A percentile compares a stretch with the other conserved stretches of the same genome.
These are phyloP conservation scores for Turritis glabra DNA, from an alignment of 345 rosid species.

Conservation along the genomic window DNA sequence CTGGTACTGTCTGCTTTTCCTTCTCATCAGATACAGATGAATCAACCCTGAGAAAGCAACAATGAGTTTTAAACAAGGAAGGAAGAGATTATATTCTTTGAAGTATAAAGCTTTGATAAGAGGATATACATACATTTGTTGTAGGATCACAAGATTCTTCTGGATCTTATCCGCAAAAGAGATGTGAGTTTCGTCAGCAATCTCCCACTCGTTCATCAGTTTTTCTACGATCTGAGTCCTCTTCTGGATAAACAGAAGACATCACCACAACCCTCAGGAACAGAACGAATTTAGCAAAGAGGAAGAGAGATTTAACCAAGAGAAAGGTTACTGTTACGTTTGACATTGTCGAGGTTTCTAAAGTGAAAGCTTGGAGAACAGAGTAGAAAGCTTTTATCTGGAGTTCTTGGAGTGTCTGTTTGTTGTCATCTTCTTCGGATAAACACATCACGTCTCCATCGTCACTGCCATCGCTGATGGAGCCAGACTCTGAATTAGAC, in stretches of 20 bases:
- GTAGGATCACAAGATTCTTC: background rate
- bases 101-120: conserved; percentile 2
- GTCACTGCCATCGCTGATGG: background rate
- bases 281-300: background rate
- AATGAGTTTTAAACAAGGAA: background rate
- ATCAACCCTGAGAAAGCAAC: background rate
- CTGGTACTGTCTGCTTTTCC: background rate
- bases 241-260: conserved; percentile 7
- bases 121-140: background rate
- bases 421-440: background rate
- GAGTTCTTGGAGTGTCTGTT: background rate
- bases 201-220: conserved; percentile 14
- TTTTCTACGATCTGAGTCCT: background rate
- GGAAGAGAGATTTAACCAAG: background rate
- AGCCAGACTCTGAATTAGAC: background rate
- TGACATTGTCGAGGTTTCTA: background rate
- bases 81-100: background rate
- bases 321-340: conserved; percentile 9
- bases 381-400: conserved; percentile 12
- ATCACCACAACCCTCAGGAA: background rate
- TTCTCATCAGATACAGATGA: background rate
- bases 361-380: conserved; percentile 14
- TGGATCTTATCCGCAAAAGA: background rate
- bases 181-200: background rate
- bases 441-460: background rate